Percentiles rank a stretch among this genome's conserved stretches.
These are phyloP conservation scores for Hymenoscyphus fraxineus DNA, from an alignment of 2,329 filamentous ascomycete species.

Conservation along the genomic window DNA sequence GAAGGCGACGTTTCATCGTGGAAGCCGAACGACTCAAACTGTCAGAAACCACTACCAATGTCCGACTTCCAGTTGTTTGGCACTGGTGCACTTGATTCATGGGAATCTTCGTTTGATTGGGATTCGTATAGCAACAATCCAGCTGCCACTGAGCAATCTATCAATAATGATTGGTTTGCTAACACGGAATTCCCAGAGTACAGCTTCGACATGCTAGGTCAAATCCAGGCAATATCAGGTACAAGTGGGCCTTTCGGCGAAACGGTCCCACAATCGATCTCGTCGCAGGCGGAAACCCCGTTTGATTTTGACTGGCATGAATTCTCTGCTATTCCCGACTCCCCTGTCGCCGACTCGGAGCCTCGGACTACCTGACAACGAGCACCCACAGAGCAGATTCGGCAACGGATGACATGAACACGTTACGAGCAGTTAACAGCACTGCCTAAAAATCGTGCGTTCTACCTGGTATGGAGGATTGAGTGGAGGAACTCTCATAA, in stretches of 20 bases:
- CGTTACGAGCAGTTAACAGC: background rate
- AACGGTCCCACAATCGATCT: background rate
- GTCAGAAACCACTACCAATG: background rate
- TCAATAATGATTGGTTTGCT: slow-evolving; percentile 2
- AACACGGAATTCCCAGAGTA: background rate
- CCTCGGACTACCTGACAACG: background rate
- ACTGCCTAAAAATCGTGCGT: background rate
- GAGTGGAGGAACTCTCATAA: background rate
- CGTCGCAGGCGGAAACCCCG: background rate
- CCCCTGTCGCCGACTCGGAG: background rate
- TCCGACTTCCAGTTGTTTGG: background rate
- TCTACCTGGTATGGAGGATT: background rate
- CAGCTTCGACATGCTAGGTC: background rate
- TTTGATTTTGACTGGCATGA: background rate
- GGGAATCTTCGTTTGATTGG: background rate
- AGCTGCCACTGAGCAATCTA: background rate
- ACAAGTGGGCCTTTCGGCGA: background rate
- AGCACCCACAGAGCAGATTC: background rate
- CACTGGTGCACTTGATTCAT: background rate
- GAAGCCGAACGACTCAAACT: background rate
- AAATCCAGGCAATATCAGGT: background rate
- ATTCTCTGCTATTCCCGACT: background rate
- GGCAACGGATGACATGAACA: background rate
- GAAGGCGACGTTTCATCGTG: background rate
- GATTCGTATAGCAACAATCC: background rate